Evolutionary conservation across 2,329 filamentous ascomycete genomes (phyloP).

Genomic region (Orbilia brochopaga): DNA sequence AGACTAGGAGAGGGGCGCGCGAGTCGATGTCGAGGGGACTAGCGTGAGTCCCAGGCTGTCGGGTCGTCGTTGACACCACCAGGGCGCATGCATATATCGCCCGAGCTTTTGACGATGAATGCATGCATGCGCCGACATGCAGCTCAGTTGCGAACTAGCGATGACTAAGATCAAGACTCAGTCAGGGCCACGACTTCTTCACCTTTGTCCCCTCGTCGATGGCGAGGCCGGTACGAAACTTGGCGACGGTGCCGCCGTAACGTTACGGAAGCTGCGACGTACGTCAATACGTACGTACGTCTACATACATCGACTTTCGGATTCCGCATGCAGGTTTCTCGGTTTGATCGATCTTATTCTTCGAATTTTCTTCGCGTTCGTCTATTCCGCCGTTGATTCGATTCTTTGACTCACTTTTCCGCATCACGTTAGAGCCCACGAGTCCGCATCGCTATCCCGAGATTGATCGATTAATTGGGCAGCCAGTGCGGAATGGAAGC

Average conservation of each 20-base stretch:
- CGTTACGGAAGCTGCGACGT: too few relatives aligned
- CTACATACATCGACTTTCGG: too few relatives aligned
- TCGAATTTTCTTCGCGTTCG: conserved; percentile 7
- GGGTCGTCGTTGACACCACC: conserved; percentile 32
- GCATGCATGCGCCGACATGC: too few relatives aligned
- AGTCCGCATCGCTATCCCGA: conserved; percentile 1
- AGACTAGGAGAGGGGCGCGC: background rate
- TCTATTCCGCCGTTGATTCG: conserved; percentile 22
- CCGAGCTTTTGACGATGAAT: conserved; percentile 21
- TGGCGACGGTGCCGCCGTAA: conserved; percentile 26
- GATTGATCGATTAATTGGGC: conserved; percentile 9
- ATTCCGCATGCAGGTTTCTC: background rate
- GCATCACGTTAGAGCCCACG: background rate
- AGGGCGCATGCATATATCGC: background rate
- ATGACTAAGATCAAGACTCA: background rate
- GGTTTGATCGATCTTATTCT: conserved; percentile 4
- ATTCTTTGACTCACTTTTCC: conserved; percentile 26
- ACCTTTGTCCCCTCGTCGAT: background rate
- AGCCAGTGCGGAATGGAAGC: conserved; percentile 33
- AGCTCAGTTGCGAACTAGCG: conserved; percentile 9
- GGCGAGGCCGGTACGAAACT: too few relatives aligned
- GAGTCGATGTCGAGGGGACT: background rate
- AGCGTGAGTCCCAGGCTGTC: conserved; percentile 28
- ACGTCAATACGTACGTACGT: too few relatives aligned
- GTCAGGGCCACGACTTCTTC: background rate